phyloP scores from a whole-genome alignment of 2,329 filamentous ascomycete species.

The Sphaerulina populicola region DNA sequence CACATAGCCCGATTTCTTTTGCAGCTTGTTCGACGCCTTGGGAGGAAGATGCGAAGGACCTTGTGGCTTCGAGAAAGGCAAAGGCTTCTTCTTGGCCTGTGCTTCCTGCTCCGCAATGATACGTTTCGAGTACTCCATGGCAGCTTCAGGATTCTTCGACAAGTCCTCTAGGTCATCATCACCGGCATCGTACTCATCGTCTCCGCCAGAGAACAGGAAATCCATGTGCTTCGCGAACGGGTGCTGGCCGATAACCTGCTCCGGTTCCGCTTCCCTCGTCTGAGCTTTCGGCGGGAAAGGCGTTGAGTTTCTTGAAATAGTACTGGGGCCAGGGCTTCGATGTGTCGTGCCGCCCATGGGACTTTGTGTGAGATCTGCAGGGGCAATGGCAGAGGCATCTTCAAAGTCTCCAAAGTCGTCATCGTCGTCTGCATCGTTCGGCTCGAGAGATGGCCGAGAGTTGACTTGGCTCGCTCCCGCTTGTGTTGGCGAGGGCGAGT shows the following conservation, averaged over 20 bases:
- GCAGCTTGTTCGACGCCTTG: conserved; percentile 21
- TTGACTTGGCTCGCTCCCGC: neutral
- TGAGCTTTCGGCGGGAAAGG: conserved; percentile 10
- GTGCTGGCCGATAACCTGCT: conserved; percentile 22
- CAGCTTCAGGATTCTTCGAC: conserved; percentile 30
- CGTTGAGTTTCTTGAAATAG: neutral
- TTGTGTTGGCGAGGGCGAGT: neutral
- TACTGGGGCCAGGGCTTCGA: conserved; percentile 12
- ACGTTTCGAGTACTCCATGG: conserved; percentile 31
- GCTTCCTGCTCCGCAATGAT: conserved; percentile 26
- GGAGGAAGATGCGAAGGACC: conserved; percentile 8
- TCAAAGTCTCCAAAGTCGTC: conserved; percentile 49
- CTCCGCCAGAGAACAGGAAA: conserved; percentile 28
- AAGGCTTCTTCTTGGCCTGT: conserved; percentile 7
- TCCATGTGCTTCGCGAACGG: conserved; percentile 32
- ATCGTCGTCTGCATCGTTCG: conserved; percentile 26
- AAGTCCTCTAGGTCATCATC: conserved; percentile 29
- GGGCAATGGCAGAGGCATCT: conserved; percentile 29
- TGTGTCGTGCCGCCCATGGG: neutral
- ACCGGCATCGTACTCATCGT: conserved; percentile 32
- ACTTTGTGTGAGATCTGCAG: neutral
- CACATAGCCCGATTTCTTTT: conserved; percentile 23
- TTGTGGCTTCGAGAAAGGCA: conserved; percentile 3
- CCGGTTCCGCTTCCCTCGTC: conserved; percentile 1
- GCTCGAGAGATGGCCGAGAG: neutral